phyloP scores from a whole-genome alignment of 2,329 filamentous ascomycete species.

The Colletotrichum sp. region DNA sequence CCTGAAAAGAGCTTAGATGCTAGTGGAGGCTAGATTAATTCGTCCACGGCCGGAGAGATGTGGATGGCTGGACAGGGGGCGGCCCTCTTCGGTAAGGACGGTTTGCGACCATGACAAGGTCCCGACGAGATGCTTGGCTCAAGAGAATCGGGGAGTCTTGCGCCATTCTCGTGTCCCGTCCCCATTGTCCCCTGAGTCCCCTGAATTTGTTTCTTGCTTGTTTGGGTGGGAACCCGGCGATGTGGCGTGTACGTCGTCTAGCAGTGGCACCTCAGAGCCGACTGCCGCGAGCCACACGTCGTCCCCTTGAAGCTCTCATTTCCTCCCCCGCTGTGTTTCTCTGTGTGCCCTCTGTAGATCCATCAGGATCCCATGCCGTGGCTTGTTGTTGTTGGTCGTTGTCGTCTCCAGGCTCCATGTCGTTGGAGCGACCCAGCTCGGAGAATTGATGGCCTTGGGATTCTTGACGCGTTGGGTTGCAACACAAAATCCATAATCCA shows the following conservation, averaged over 20 bases:
- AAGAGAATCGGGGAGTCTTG: conserved; percentile 17
- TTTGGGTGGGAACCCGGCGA: conserved; percentile 11
- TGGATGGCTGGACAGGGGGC: conserved; percentile 8
- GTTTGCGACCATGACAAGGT: conserved; percentile 26
- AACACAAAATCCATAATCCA: background rate
- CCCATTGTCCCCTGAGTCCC: background rate
- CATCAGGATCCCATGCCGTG: conserved; percentile 7
- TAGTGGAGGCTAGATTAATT: conserved; percentile 8
- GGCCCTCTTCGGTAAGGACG: conserved; percentile 27
- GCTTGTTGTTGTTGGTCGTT: background rate
- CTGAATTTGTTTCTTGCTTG: conserved; percentile 17
- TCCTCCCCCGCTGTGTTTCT: conserved; percentile 1
- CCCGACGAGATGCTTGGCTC: conserved; percentile 10
- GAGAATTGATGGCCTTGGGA: conserved; percentile 15
- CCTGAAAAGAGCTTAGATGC: conserved; percentile 39
- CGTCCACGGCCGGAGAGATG: conserved; percentile 9
- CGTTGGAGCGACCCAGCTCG: conserved; percentile 12
- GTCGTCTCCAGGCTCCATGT: conserved; percentile 15
- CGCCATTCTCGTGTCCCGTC: conserved; percentile 11
- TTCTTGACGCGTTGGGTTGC: conserved; percentile 4
- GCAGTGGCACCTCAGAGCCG: conserved; percentile 10
- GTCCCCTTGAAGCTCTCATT: conserved; percentile 6
- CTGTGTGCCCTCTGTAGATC: conserved; percentile 11
- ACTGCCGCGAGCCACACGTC: conserved; percentile 15
- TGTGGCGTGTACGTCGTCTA: conserved; percentile 20